Percentiles rank a stretch among this genome's conserved stretches.
Evolutionary conservation across 371 early-diverging fungal genomes (phyloP).

Genomic region (Funneliformis caledonium): DNA sequence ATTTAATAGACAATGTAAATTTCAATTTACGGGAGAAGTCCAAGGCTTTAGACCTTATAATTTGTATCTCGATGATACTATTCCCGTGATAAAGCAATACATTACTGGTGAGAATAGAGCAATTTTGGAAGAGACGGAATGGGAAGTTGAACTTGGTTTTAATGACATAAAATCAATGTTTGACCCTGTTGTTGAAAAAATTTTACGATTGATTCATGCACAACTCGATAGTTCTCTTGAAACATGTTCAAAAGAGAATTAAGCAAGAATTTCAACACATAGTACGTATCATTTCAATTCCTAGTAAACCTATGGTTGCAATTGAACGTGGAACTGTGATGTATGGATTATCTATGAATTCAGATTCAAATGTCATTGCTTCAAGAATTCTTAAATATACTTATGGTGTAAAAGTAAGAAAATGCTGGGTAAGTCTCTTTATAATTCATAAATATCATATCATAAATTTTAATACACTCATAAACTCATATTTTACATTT

Average conservation of each 20-base stretch:
- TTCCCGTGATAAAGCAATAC: conserved; percentile 6
- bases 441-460: background rate
- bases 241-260: conserved; percentile 47
- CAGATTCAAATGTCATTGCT: conserved; percentile 41
- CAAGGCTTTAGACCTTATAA: background rate
- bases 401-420: conserved; percentile 12
- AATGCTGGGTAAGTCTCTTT: background rate
- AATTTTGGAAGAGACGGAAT: background rate
- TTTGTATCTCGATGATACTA: background rate
- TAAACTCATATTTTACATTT: background rate
- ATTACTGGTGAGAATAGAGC: background rate
- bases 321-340: conserved; percentile 40
- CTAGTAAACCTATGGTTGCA: background rate
- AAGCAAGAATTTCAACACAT: conserved; percentile 46
- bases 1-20: background rate
- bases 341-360: conserved; percentile 44
- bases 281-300: conserved; percentile 26
- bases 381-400: conserved; percentile 36
- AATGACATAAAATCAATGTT: conserved; percentile 45
- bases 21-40: background rate
- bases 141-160: background rate
- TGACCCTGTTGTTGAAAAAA: conserved; percentile 63
- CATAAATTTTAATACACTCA: no score
- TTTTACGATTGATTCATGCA: conserved; percentile 58
- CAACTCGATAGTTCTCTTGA: conserved; percentile 47